These are phyloP conservation scores for Tricholoma sp. DNA, from an alignment of 768 basidiomycete genomes.

Conservation along the genomic window DNA sequence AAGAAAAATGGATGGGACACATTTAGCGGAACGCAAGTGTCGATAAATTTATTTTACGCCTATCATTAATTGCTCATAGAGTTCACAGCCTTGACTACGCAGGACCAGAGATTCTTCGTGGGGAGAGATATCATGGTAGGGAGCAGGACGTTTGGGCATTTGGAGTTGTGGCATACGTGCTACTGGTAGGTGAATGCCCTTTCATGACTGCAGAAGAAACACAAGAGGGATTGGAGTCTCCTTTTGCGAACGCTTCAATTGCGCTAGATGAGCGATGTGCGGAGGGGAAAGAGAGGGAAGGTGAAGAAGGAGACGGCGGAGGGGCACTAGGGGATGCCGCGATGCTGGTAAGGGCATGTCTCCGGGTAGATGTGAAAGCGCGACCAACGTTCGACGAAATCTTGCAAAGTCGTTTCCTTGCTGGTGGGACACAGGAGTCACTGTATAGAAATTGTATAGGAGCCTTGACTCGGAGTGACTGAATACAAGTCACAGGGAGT, in stretches of 20 bases:
- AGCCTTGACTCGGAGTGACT: constrained; percentile 23
- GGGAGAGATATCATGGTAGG: constrained; percentile 91
- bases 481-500: constrained; percentile 25
- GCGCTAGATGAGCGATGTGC: constrained; percentile 75
- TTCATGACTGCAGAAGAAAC: constrained; percentile 90
- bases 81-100: constrained; percentile 79
- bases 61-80: neutral
- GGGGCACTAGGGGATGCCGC: constrained; percentile 82
- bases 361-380: constrained; percentile 70
- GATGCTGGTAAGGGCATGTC: constrained; percentile 76
- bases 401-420: constrained; percentile 74
- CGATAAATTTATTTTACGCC: neutral
- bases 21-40: constrained; percentile 85
- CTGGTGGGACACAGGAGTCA: no score
- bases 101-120: constrained; percentile 92
- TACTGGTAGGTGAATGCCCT: constrained; percentile 88
- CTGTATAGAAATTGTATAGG: constrained; percentile 6
- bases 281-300: constrained; percentile 67
- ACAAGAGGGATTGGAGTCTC: constrained; percentile 74
- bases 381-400: constrained; percentile 87
- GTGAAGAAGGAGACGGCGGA: constrained; percentile 78
- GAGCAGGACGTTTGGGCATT: constrained; percentile 99
- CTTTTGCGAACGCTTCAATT: constrained; percentile 72
- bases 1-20: constrained; percentile 86
- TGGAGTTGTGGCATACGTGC: constrained; percentile 93